Conservation (phyloP, 495 filamentous ascomycete species). For the Xylona heveae region DNA sequence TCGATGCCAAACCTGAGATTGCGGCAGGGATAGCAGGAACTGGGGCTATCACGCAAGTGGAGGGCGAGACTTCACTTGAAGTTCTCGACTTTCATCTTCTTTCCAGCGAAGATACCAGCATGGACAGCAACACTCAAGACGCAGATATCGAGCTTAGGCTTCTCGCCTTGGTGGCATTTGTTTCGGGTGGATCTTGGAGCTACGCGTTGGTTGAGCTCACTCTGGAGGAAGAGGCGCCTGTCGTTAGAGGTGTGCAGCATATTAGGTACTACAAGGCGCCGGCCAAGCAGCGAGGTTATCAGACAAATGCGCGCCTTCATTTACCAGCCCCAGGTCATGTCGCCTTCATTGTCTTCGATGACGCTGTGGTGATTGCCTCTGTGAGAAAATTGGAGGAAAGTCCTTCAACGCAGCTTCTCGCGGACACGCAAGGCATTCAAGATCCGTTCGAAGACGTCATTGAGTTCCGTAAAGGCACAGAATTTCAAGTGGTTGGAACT, state of each 20-base stretch:
- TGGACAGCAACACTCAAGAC: conserved; percentile 3
- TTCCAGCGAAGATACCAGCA: conserved; percentile 12
- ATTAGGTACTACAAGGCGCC: conserved; percentile 38
- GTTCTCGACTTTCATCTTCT: conserved; percentile 26
- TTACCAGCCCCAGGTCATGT: conserved; percentile 55
- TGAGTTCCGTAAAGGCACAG: conserved; percentile 47
- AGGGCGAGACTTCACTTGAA: conserved; percentile 20
- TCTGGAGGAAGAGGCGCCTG: conserved; percentile 9
- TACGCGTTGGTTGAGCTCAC: conserved; percentile 21
- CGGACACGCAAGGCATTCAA: conserved; percentile 33
- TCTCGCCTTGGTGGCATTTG: conserved; percentile 9
- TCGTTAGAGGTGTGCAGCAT: conserved; percentile 33
- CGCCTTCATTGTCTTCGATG: conserved; percentile 63
- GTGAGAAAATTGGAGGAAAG: conserved; percentile 34
- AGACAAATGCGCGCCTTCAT: conserved; percentile 42
- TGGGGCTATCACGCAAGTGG: conserved; percentile 16
- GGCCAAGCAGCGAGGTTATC: conserved; percentile 6
- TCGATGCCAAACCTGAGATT: conserved; percentile 23
- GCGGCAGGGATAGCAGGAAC: conserved; percentile 15
- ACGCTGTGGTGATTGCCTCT: conserved; percentile 56
- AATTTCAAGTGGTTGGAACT: conserved; percentile 36
- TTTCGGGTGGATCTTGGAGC: conserved; percentile 4
- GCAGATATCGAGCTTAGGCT: conserved; percentile 9
- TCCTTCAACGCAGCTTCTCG: conserved; percentile 46
- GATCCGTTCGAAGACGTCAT: conserved; percentile 65